phyloP scores from a whole-genome alignment of 176 grass and related monocot genomes.

The Carex scoparia region DNA sequence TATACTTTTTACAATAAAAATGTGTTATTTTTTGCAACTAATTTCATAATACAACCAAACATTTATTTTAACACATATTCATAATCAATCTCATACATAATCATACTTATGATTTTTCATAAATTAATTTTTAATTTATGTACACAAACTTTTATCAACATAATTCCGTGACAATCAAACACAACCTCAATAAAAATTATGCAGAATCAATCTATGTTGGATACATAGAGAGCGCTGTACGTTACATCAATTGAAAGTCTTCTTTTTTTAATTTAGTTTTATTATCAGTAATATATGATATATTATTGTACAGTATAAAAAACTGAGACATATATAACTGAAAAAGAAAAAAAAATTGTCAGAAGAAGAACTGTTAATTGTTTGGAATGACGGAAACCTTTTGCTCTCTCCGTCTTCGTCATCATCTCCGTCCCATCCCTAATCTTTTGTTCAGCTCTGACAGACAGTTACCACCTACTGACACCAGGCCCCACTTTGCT shows the following conservation, averaged over 20 bases:
- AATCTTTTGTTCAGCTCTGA: background rate
- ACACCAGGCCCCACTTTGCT: no score
- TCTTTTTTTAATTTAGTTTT: background rate
- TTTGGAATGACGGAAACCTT: background rate
- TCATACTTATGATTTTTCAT: no score
- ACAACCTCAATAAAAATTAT: no score
- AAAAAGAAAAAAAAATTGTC: background rate
- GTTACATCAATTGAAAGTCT: background rate
- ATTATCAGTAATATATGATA: background rate
- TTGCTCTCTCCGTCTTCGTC: background rate
- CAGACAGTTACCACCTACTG: background rate
- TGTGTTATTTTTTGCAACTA: no score
- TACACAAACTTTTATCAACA: no score
- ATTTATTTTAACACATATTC: no score
- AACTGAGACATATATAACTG: background rate
- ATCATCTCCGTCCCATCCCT: background rate
- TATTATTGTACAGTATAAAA: background rate
- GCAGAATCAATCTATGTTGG: background rate
- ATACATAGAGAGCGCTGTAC: background rate
- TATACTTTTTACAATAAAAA: no score
- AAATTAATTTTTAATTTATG: no score
- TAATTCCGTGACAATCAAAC: no score
- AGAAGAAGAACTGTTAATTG: background rate
- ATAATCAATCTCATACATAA: no score
- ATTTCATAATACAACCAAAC: no score